Evolutionary conservation across 345 rosid species (phyloP), one percentile per base, ranked within the genome.

Genomic region (Capsella bursapastoris): DNA sequence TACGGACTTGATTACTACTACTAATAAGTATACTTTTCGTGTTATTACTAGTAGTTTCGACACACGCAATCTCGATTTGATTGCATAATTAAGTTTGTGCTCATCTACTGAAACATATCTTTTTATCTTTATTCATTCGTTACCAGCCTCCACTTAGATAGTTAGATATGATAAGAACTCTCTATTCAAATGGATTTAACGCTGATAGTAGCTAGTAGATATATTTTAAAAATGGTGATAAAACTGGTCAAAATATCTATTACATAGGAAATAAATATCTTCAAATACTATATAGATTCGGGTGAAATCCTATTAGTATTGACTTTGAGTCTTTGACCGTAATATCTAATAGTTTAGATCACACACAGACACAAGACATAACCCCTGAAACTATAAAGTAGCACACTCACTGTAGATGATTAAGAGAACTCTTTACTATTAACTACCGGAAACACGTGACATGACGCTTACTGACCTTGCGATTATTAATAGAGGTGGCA

Each of bases 341-440:
- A 64, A 14, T 59, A 70, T 60, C 59, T 31, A 49, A 71, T 59
- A 60, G 58, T 60, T 59, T 25, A 70, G 38, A 58, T 60, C 8
- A 25, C 35, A 35, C 59, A 61, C 8, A 25, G 35, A 35, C 58
- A 61, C 50, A 25, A 37, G 12, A 35, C 59, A 61, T 22, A 40
- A 61, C 8, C 34, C 34, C 6, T 41, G 48, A 25, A 35, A 35
- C 58, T 15, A 11, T 41, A n/a, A 9, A 43, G 35, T 22, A 22
- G 25, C 2, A 22, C 55, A 40, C n/a, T 28, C 53, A 28, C 59
- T 45, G 1, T 10, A 71, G 50, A 27, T 60, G 59, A 27, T 34
- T 11, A 15, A 10, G 27, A 13, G 14, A 44, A 8, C 64, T 56
- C 32, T 66, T 52, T 52, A 37, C 14, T 44, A 18, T 61, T 14